phyloP scores from a whole-genome alignment of 371 early-diverging fungal species.

The Choanephora cucurbitarum region DNA sequence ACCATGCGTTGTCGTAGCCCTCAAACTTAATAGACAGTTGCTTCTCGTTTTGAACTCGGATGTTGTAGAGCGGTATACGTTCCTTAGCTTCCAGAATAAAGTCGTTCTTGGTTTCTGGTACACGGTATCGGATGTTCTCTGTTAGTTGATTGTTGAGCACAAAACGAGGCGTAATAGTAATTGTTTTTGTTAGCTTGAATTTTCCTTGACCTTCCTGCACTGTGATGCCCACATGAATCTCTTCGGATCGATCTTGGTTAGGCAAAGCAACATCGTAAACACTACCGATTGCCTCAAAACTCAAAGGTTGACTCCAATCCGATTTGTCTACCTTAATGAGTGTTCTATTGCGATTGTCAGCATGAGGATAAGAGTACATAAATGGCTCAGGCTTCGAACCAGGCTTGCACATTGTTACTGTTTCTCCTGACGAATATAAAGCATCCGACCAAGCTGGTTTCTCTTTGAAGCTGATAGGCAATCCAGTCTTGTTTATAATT shows the following conservation, averaged over 20 bases:
- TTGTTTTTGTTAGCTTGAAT: slow-evolving; percentile 78
- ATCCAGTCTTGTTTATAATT: slow-evolving; percentile 91
- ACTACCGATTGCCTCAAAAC: slow-evolving; percentile 95
- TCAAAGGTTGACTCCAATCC: slow-evolving; percentile 92
- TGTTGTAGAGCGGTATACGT: slow-evolving; percentile 70
- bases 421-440: slow-evolving; percentile 71
- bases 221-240: slow-evolving; percentile 82
- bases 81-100: slow-evolving; percentile 57
- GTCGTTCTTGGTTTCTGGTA: slow-evolving; percentile 60
- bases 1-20: slow-evolving; percentile 81
- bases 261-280: slow-evolving; percentile 77
- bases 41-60: slow-evolving; percentile 63
- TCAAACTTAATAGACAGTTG: slow-evolving; percentile 74
- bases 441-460: slow-evolving; percentile 79
- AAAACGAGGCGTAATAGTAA: slow-evolving; percentile 91
- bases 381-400: slow-evolving; percentile 67
- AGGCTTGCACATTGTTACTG: slow-evolving; percentile 34
- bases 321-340: slow-evolving; percentile 76
- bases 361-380: slow-evolving; percentile 92
- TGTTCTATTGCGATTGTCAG: slow-evolving; percentile 82
- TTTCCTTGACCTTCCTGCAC: slow-evolving; percentile 80
- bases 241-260: slow-evolving; percentile 50
- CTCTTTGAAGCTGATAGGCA: slow-evolving; percentile 77
- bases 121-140: slow-evolving; percentile 76
- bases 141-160: slow-evolving; percentile 82